Evolutionary conservation across 768 basidiomycete species (phyloP).

Genomic region (Tricholoma bakamatsutake): DNA sequence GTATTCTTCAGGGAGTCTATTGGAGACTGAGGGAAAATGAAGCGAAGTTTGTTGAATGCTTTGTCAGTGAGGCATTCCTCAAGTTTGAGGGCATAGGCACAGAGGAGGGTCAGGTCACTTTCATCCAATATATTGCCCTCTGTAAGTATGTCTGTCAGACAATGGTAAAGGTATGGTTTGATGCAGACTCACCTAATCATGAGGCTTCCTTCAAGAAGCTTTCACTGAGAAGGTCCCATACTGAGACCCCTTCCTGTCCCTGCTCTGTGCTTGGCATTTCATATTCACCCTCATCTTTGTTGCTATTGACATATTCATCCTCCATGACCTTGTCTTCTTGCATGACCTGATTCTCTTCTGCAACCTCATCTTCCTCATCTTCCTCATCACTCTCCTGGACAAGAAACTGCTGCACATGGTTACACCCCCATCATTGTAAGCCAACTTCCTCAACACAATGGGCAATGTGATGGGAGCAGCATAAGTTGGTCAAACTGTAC

Average conservation of each 20-base stretch:
- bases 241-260: neutral
- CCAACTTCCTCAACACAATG: neutral
- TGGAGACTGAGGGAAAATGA: slow-evolving; percentile 15
- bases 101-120: no score
- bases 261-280: neutral
- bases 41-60: slow-evolving; percentile 20
- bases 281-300: neutral
- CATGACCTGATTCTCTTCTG: neutral
- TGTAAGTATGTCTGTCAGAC: no score
- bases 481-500: neutral
- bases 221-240: slow-evolving; percentile 1
- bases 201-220: slow-evolving; percentile 2
- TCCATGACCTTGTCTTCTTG: neutral
- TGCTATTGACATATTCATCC: neutral
- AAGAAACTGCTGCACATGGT: neutral
- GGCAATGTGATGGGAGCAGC: neutral
- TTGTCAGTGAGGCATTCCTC: slow-evolving; percentile 19
- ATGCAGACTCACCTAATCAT: slow-evolving; percentile 5
- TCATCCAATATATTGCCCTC: no score
- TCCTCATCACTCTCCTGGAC: neutral
- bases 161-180: no score
- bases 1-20: slow-evolving; percentile 15
- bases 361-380: neutral
- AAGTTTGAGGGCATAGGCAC: slow-evolving; percentile 6
- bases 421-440: neutral